These are phyloP conservation scores for Colletotrichum somersetense DNA, from an alignment of 2,329 filamentous ascomycete species.

Conservation along the genomic window DNA sequence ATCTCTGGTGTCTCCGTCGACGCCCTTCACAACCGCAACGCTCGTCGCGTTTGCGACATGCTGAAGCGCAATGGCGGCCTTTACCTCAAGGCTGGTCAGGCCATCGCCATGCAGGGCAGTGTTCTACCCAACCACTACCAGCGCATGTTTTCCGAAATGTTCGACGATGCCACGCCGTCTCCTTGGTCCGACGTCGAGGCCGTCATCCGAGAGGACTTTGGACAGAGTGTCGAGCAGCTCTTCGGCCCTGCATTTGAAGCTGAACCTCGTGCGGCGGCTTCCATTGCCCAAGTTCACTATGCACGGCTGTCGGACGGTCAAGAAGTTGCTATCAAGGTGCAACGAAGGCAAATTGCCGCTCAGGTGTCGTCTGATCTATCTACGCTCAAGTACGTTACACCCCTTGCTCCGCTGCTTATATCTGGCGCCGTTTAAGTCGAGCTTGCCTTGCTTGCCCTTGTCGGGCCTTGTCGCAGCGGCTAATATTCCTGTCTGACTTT, in stretches of 20 bases:
- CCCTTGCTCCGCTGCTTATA: too few species aligned
- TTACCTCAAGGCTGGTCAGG: slow-evolving; percentile 79
- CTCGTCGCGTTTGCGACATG: slow-evolving; percentile 72
- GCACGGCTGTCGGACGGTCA: slow-evolving; percentile 71
- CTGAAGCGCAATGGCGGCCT: slow-evolving; percentile 74
- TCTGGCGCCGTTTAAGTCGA: too few species aligned
- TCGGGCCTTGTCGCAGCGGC: too few species aligned
- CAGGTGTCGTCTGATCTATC: slow-evolving; percentile 78
- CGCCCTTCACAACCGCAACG: slow-evolving; percentile 73
- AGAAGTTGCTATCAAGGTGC: slow-evolving; percentile 75
- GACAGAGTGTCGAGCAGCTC: slow-evolving; percentile 68
- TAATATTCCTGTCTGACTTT: too few species aligned
- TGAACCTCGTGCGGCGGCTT: slow-evolving; percentile 64
- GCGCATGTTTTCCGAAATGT: slow-evolving; percentile 77
- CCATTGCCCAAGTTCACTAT: slow-evolving; percentile 79
- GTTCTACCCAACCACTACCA: slow-evolving; percentile 76
- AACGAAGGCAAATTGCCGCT: slow-evolving; percentile 75
- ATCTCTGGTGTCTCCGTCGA: slow-evolving; percentile 16
- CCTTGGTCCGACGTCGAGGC: slow-evolving; percentile 72
- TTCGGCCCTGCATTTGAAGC: slow-evolving; percentile 58
- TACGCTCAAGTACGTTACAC: slow-evolving; percentile 66
- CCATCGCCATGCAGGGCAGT: slow-evolving; percentile 78
- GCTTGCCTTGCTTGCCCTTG: too few species aligned
- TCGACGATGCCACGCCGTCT: slow-evolving; percentile 77
- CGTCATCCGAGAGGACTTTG: slow-evolving; percentile 74